Evolutionary conservation across 352 stramenopile genomes (phyloP).

Genomic region (Globisporangium nagaii): DNA sequence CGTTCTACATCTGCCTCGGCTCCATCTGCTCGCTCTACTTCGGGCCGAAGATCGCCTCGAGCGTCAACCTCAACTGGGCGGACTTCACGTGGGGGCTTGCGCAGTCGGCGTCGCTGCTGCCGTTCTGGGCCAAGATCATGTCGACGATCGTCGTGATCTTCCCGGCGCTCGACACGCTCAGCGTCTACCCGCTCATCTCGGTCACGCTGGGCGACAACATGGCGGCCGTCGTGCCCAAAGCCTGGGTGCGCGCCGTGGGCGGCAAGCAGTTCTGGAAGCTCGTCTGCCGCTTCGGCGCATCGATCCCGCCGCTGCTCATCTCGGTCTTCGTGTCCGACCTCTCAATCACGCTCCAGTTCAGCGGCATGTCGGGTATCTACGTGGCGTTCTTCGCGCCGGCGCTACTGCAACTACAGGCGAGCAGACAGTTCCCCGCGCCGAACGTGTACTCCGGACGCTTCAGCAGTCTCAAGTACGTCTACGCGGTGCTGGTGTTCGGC

Average conservation of each 20-base stretch:
- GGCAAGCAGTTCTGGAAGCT: slow-evolving; percentile 56
- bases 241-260: slow-evolving; percentile 26
- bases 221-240: slow-evolving; percentile 44
- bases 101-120: slow-evolving; percentile 30
- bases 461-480: slow-evolving; percentile 46
- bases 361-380: slow-evolving; percentile 71
- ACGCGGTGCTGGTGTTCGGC: slow-evolving; percentile 62
- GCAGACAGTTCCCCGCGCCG: slow-evolving; percentile 31
- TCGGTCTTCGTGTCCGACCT: slow-evolving; percentile 83
- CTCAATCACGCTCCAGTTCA: slow-evolving; percentile 83
- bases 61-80: slow-evolving; percentile 90
- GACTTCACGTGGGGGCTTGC: slow-evolving; percentile 82
- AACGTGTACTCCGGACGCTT: slow-evolving; percentile 71
- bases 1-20: slow-evolving; percentile 83
- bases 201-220: slow-evolving; percentile 91
- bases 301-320: slow-evolving; percentile 71
- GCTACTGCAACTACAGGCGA: slow-evolving; percentile 55
- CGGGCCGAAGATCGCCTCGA: slow-evolving; percentile 66
- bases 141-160: slow-evolving; percentile 87
- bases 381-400: slow-evolving; percentile 78
- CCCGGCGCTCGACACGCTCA: slow-evolving; percentile 85
- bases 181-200: slow-evolving; percentile 89
- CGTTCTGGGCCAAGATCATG: slow-evolving; percentile 53
- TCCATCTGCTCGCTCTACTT: slow-evolving; percentile 82
- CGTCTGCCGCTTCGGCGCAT: slow-evolving; percentile 70